Conservation (phyloP, 257 asterid genomes). For the Nicotiana attenuata region DNA sequence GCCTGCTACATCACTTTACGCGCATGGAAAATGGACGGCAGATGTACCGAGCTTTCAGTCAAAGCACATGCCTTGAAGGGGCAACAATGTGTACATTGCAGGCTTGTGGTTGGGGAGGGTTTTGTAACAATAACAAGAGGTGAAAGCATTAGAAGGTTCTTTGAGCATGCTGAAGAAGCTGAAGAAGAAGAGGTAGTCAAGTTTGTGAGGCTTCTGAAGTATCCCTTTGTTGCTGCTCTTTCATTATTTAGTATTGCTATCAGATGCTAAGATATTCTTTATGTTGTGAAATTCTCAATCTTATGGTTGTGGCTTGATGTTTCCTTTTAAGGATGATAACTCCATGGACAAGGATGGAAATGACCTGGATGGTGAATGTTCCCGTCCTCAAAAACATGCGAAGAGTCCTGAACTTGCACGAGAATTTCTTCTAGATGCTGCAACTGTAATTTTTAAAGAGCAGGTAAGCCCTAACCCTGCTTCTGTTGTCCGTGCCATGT, state of each 20-base stretch:
- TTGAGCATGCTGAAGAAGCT: conserved; percentile 99
- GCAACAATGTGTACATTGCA: conserved; percentile 85
- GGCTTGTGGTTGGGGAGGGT: conserved; percentile 96
- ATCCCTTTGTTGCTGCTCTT: background rate
- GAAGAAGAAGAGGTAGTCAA: conserved; percentile 97
- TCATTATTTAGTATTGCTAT: background rate
- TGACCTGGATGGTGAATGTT: conserved; percentile 88
- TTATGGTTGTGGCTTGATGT: background rate
- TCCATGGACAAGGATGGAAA: conserved; percentile 94
- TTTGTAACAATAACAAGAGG: conserved; percentile 75
- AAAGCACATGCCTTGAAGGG: conserved; percentile 97
- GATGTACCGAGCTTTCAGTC: conserved; percentile 73
- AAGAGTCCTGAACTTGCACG: conserved; percentile 99
- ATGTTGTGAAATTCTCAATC: background rate
- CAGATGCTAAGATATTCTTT: background rate
- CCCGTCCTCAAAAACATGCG: conserved; percentile 99
- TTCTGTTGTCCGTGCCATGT: background rate
- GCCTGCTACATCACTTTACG: conserved; percentile 91
- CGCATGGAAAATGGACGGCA: conserved; percentile 88
- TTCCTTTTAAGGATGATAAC: conserved; percentile 75
- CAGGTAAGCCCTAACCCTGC: conserved; percentile 54
- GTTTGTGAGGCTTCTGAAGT: conserved; percentile 11
- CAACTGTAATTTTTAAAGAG: conserved; percentile 94
- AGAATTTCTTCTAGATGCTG: conserved; percentile 98
- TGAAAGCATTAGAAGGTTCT: conserved; percentile 71